Evolutionary conservation across 2,329 filamentous ascomycete genomes (phyloP).

Genomic region (Botrytis aclada): DNA sequence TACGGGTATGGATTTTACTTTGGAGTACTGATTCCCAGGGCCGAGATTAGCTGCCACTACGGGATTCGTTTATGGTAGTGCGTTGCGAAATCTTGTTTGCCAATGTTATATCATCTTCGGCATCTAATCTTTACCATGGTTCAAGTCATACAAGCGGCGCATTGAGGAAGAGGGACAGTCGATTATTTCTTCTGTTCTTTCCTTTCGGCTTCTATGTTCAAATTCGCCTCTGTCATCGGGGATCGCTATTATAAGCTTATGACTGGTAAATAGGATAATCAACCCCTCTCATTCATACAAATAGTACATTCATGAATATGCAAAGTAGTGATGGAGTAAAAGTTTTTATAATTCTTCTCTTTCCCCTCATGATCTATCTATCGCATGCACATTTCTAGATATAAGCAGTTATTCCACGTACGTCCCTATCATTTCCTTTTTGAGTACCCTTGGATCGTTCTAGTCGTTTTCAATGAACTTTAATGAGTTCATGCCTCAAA

Average conservation of each 20-base stretch:
- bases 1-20: background rate
- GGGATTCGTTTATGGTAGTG: background rate
- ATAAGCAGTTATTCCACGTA: background rate
- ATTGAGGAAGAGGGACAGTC: background rate
- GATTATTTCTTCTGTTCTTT: background rate
- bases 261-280: background rate
- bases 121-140: background rate
- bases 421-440: background rate
- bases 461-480: background rate
- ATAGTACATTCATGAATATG: background rate
- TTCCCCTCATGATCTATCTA: background rate
- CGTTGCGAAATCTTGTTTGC: background rate
- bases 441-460: background rate
- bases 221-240: background rate
- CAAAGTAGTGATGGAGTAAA: background rate
- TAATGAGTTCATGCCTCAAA: background rate
- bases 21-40: background rate
- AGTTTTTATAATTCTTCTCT: background rate
- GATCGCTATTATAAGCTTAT: background rate
- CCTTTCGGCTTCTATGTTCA: background rate
- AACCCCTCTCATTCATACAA: background rate
- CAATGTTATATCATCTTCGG: background rate
- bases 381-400: background rate
- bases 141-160: background rate
- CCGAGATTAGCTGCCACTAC: background rate